Evolutionary conservation across 2,329 filamentous ascomycete genomes (phyloP).

Genomic region (Penicillium vulpinum): DNA sequence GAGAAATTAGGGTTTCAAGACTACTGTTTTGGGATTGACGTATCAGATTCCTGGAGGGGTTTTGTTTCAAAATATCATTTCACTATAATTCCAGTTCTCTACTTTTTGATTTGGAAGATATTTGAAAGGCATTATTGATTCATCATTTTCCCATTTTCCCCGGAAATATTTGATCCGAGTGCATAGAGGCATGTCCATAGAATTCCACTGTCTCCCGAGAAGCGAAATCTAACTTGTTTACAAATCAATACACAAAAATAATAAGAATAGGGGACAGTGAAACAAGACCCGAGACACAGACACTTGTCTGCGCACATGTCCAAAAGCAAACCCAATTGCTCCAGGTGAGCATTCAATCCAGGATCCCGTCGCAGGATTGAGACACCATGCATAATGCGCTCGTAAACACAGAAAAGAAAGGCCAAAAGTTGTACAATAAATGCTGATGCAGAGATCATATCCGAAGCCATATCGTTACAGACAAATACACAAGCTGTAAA

Average conservation of each 20-base stretch:
- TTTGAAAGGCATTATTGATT: neutral
- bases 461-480: constrained; percentile 26
- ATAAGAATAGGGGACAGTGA: constrained; percentile 16
- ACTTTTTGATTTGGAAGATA: neutral
- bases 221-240: constrained; percentile 32
- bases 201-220: constrained; percentile 15
- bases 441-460: constrained; percentile 29
- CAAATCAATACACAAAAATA: constrained; percentile 20
- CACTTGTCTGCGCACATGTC: neutral
- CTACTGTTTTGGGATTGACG: neutral
- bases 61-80: no score
- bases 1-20: constrained; percentile 2
- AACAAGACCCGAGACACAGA: constrained; percentile 7
- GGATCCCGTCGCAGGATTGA: constrained; percentile 26
- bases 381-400: constrained; percentile 24
- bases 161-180: constrained; percentile 6
- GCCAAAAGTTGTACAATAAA: constrained; percentile 24
- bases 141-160: constrained; percentile 5
- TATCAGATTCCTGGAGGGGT: neutral
- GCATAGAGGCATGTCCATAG: constrained; percentile 4
- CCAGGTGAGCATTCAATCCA: constrained; percentile 23
- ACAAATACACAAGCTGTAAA: constrained; percentile 14
- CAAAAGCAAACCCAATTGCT: constrained; percentile 23
- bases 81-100: neutral
- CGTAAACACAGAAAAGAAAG: constrained; percentile 16